Evolutionary conservation across 73 alveolate species (phyloP).

Genomic region (Stentor roeselii): DNA sequence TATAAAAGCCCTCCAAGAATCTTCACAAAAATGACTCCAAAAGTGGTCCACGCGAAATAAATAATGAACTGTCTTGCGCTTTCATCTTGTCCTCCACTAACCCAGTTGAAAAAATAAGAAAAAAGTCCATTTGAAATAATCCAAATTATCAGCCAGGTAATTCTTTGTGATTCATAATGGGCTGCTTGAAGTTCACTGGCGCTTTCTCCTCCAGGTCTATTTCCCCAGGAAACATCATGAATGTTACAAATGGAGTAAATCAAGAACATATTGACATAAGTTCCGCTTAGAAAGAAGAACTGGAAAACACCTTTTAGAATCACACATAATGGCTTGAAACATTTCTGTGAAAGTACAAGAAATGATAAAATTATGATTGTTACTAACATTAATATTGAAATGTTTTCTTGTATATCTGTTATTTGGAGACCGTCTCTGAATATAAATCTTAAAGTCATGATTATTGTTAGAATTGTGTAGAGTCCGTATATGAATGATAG

Average conservation of each 20-base stretch:
- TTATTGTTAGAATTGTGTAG: neutral
- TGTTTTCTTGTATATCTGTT: no score
- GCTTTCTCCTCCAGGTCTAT: conserved; percentile 47
- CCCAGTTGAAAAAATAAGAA: conserved; percentile 4
- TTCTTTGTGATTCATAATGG: conserved; percentile 8
- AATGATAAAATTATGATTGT: neutral
- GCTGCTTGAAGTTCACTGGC: neutral
- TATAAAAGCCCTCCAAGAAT: conserved; percentile 11
- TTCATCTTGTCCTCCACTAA: neutral
- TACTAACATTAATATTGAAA: no score
- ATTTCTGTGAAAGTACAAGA: neutral
- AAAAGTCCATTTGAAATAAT: neutral
- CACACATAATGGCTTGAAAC: neutral
- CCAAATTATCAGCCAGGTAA: conserved; percentile 28
- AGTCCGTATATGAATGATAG: neutral
- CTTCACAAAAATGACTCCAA: neutral
- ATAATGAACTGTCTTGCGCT: neutral
- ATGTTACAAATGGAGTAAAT: conserved; percentile 58
- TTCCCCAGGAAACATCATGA: conserved; percentile 74
- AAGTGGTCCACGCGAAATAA: neutral
- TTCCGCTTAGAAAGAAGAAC: conserved; percentile 46
- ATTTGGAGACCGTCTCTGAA: no score
- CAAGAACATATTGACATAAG: conserved; percentile 50
- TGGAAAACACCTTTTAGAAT: conserved; percentile 8
- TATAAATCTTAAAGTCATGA: neutral